Conservation (phyloP, 2,329 filamentous ascomycete species). For the Talaromyces sp. region DNA sequence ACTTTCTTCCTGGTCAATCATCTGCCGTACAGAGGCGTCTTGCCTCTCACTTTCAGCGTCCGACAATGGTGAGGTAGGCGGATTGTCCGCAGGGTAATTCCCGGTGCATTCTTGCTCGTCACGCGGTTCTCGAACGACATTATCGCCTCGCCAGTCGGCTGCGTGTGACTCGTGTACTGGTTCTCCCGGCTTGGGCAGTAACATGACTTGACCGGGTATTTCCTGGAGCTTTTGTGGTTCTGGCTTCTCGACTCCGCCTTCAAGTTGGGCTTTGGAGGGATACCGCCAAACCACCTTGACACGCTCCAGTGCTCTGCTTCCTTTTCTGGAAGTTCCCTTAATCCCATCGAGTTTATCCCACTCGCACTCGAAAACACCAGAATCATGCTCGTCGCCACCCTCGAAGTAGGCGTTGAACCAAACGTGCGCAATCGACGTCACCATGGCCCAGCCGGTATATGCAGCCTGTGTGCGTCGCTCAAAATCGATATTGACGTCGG, state of each 20-base stretch:
- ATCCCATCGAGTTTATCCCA: conserved; percentile 87
- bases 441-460: conserved; percentile 74
- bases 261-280: conserved; percentile 16
- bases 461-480: conserved; percentile 79
- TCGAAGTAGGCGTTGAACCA: conserved; percentile 98
- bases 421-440: conserved; percentile 86
- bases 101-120: neutral
- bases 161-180: conserved; percentile 63
- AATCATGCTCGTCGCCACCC: conserved; percentile 64
- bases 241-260: neutral
- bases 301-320: conserved; percentile 72
- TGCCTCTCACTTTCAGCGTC: neutral
- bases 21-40: neutral
- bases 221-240: conserved; percentile 19
- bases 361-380: conserved; percentile 64
- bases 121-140: conserved; percentile 16
- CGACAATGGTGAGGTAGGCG: neutral
- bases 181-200: conserved; percentile 60
- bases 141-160: conserved; percentile 68
- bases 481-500: conserved; percentile 84
- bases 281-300: conserved; percentile 80
- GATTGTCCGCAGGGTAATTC: conserved; percentile 14
- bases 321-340: conserved; percentile 80
- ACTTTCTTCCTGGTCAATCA: neutral
- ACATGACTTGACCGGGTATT: conserved; percentile 44